Evolutionary conservation across 352 stramenopile genomes (phyloP).

Genomic region (Globisporangium lucens): DNA sequence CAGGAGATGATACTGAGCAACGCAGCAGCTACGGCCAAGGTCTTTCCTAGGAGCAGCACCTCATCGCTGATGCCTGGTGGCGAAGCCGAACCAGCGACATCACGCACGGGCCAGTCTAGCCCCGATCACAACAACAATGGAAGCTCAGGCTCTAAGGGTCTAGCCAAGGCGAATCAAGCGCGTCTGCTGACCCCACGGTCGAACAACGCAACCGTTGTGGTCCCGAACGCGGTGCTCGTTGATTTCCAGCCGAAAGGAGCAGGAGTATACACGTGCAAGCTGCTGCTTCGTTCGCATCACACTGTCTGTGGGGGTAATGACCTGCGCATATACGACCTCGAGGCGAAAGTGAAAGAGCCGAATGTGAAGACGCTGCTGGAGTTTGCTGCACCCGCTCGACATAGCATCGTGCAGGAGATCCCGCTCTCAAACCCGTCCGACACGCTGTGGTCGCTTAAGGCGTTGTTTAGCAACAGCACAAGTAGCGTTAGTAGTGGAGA

Average conservation of each 20-base stretch:
- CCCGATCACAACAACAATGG: constrained; percentile 6
- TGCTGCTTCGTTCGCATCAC: constrained; percentile 59
- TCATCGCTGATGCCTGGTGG: constrained; percentile 2
- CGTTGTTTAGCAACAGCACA: constrained; percentile 35
- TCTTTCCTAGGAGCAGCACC: background rate
- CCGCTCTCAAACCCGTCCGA: constrained; percentile 88
- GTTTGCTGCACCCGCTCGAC: constrained; percentile 83
- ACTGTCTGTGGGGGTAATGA: constrained; percentile 67
- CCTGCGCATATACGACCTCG: constrained; percentile 79
- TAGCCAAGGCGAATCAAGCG: constrained; percentile 45
- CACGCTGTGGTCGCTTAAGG: constrained; percentile 78
- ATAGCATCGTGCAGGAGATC: constrained; percentile 90
- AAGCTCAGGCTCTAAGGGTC: constrained; percentile 17
- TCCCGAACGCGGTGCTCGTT: constrained; percentile 53
- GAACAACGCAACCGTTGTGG: constrained; percentile 20
- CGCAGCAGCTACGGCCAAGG: constrained; percentile 7
- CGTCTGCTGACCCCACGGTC: constrained; percentile 44
- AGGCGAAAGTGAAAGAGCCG: constrained; percentile 83
- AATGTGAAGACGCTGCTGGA: constrained; percentile 85
- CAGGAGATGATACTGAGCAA: constrained; percentile 49
- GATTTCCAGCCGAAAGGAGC: constrained; percentile 76
- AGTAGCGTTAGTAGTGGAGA: constrained; percentile 17
- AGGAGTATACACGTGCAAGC: constrained; percentile 65
- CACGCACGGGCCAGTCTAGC: constrained; percentile 6
- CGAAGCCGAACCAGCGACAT: background rate